Evolutionary conservation across 2,329 filamentous ascomycete genomes (phyloP), one percentile per base, ranked within the genome.

Genomic region (Sporothrix brunneoviolacea): DNA sequence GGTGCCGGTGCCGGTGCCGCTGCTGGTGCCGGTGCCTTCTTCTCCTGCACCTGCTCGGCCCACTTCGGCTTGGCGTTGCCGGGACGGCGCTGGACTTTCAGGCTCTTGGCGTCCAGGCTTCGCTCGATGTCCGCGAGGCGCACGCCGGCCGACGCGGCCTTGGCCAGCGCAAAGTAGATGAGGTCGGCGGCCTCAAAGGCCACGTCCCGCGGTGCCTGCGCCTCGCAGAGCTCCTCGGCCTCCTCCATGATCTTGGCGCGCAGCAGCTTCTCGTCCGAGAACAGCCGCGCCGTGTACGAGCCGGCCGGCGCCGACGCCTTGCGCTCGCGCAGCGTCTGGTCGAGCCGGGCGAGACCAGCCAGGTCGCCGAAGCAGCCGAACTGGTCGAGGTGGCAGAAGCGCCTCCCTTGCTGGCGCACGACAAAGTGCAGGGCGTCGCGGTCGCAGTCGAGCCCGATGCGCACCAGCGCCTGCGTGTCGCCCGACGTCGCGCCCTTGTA

Each of bases 181-280:
- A 98, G 72, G 64, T 98, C 93, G 0, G 93, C 93, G 8, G 93
- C 90, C 68, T 98, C 93, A 56, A 95, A 95, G 2, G 93, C 89
- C 55, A 95, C 80, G 13, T 97, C 87, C 35, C 51, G 38, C 3
- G 54, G 52, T 8, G 51, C 84, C 58, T 82, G 83, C 15, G 93
- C 91, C 57, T 93, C 83, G 63, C 91, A 96, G 37, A 98, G 77
- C 70, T 98, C 93, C 62, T 94, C 88, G 0, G 93, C 93, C 67
- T 98, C 93, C 68, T 98, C 93, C 83, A 97, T 94, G 50, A 98
- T 96, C 76, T 98, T 98, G 3, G 93, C 93, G 38, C 88, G 79
- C 48, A 96, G 71, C 50, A 98, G 77, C 66, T 94, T 91, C 59
- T 88, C 81, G 57, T 98, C 93, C 16, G 85, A 91, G 74, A 97